Evolutionary conservation across 2,329 filamentous ascomycete species (phyloP).

Genomic region (Epichloe bromicola): DNA sequence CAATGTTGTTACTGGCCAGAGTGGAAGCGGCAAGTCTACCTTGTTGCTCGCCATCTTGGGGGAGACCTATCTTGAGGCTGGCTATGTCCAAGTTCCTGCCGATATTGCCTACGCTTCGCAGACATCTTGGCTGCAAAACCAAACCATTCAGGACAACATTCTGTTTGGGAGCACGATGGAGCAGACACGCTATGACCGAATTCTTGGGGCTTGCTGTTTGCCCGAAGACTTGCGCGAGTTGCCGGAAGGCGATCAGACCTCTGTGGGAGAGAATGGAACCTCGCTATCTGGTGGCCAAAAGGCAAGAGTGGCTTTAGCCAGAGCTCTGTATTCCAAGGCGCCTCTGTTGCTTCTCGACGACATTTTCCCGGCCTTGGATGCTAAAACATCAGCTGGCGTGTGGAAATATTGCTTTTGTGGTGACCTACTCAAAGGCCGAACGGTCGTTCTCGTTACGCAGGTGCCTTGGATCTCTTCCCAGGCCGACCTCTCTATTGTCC

Average conservation of each 20-base stretch:
- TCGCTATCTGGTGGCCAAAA: slow-evolving; percentile 45
- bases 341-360: slow-evolving; percentile 44
- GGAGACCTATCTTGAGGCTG: slow-evolving; percentile 39
- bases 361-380: slow-evolving; percentile 45
- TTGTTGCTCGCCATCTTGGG: slow-evolving; percentile 40
- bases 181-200: slow-evolving; percentile 36
- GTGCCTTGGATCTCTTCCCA: slow-evolving; percentile 39
- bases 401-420: slow-evolving; percentile 46
- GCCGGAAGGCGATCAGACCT: slow-evolving; percentile 35
- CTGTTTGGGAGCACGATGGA: slow-evolving; percentile 40
- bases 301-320: slow-evolving; percentile 41
- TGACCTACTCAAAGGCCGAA: slow-evolving; percentile 39
- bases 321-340: slow-evolving; percentile 44
- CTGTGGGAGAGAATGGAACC: slow-evolving; percentile 41
- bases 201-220: slow-evolving; percentile 43
- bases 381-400: slow-evolving; percentile 41
- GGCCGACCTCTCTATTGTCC: slow-evolving; percentile 31
- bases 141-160: slow-evolving; percentile 41
- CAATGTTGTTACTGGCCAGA: slow-evolving; percentile 40
- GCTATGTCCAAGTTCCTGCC: slow-evolving; percentile 32
- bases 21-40: slow-evolving; percentile 45
- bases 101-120: slow-evolving; percentile 46
- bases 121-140: slow-evolving; percentile 46
- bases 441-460: slow-evolving; percentile 44
- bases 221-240: slow-evolving; percentile 37